A percentile compares a stretch with the other conserved stretches of the same genome.
phyloP scores from a whole-genome alignment of 1,139 yeast genomes.

The Diutina neorugosa region DNA sequence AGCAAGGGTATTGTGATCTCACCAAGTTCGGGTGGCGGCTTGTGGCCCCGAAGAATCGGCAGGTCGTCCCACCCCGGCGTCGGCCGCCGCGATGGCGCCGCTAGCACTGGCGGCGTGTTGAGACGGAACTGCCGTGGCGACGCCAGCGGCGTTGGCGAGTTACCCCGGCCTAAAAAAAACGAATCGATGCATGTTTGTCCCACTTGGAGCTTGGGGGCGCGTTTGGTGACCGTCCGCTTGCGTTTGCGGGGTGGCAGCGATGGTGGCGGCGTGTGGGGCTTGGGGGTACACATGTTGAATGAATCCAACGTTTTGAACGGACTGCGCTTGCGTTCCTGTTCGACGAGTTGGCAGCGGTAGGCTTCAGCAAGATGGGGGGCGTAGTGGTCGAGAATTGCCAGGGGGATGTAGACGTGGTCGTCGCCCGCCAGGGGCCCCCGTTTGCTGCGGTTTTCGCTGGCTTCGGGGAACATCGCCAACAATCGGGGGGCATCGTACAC shows the following conservation, averaged over 20 bases:
- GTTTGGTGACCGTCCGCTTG: background rate
- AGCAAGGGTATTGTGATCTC: background rate
- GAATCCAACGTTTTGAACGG: background rate
- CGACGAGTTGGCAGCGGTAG: background rate
- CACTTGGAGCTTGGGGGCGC: background rate
- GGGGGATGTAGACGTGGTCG: background rate
- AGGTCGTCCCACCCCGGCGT: background rate
- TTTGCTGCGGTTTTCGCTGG: background rate
- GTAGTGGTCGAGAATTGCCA: background rate
- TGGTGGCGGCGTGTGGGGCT: background rate
- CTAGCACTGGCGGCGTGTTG: background rate
- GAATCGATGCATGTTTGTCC: background rate
- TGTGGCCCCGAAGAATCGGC: background rate
- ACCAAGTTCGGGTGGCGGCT: background rate
- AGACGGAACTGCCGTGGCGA: background rate
- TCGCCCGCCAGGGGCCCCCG: too few species aligned
- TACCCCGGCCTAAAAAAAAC: background rate
- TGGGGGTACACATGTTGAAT: background rate
- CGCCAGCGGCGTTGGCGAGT: background rate
- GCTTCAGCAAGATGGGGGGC: background rate
- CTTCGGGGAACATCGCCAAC: background rate
- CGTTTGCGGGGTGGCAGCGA: background rate
- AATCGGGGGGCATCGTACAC: background rate
- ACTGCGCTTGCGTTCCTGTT: background rate
- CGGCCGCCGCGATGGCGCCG: background rate